Evolutionary conservation across 768 basidiomycete genomes (phyloP).

Genomic region (Leccinum arenicola): DNA sequence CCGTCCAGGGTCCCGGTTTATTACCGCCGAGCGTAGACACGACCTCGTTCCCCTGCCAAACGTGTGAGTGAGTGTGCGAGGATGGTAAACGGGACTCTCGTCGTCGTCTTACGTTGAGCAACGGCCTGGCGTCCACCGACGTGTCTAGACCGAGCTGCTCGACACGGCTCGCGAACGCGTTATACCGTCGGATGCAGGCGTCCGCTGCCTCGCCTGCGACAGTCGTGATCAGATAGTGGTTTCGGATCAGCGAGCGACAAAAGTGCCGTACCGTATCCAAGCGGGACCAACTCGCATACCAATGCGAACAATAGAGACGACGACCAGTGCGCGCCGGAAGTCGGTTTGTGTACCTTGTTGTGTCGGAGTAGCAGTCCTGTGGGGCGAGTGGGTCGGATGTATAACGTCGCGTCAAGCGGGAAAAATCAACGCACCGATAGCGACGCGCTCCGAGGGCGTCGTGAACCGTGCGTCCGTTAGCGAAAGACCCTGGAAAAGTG

Average conservation of each 20-base stretch:
- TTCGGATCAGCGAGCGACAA: not conserved
- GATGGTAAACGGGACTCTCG: not conserved
- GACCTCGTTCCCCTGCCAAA: slow-evolving; percentile 68
- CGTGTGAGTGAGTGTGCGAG: slow-evolving; percentile 2
- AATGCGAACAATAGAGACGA: slow-evolving; percentile 73
- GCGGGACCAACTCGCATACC: slow-evolving; percentile 61
- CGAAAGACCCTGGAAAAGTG: slow-evolving; percentile 35
- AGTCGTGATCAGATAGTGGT: not conserved
- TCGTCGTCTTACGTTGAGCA: slow-evolving; percentile 67
- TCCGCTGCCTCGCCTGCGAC: slow-evolving; percentile 43
- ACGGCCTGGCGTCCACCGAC: slow-evolving; percentile 63
- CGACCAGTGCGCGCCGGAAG: slow-evolving; percentile 66
- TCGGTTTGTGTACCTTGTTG: slow-evolving; percentile 58
- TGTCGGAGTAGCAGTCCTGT: slow-evolving; percentile 70
- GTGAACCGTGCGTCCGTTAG: slow-evolving; percentile 35
- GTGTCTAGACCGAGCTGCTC: slow-evolving; percentile 58
- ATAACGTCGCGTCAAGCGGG: not conserved
- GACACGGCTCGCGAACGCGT: slow-evolving; percentile 56
- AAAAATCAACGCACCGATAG: slow-evolving; percentile 47
- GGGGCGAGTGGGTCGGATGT: not conserved
- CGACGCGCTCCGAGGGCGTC: slow-evolving; percentile 47
- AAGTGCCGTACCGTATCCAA: slow-evolving; percentile 39
- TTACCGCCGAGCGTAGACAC: slow-evolving; percentile 49
- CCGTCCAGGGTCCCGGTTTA: slow-evolving; percentile 71
- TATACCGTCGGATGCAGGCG: slow-evolving; percentile 59